phyloP scores from a whole-genome alignment of 2,329 filamentous ascomycete genomes.

The Paraphoma sp. region DNA sequence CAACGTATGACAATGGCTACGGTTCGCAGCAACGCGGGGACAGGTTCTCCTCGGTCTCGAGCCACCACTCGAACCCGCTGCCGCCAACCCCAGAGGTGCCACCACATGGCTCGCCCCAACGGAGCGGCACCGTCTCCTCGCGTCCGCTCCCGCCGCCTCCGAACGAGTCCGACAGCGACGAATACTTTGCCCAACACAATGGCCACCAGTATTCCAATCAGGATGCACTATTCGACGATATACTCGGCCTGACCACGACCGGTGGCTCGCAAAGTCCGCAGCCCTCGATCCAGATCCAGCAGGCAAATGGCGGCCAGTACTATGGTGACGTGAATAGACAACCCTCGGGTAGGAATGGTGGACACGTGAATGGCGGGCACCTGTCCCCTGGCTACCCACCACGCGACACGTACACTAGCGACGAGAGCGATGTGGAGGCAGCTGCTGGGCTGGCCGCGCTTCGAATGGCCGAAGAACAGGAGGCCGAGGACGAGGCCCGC shows the following conservation, averaged over 20 bases:
- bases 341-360: slow-evolving; percentile 37
- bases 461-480: slow-evolving; percentile 80
- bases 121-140: slow-evolving; percentile 60
- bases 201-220: slow-evolving; percentile 49
- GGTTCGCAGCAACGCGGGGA: slow-evolving; percentile 33
- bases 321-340: slow-evolving; percentile 31
- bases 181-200: slow-evolving; percentile 48
- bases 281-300: slow-evolving; percentile 47
- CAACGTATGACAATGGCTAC: slow-evolving; percentile 39
- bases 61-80: slow-evolving; percentile 46
- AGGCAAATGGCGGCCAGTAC: slow-evolving; percentile 40
- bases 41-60: slow-evolving; percentile 40
- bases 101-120: slow-evolving; percentile 56
- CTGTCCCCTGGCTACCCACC: slow-evolving; percentile 45
- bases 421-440: slow-evolving; percentile 88
- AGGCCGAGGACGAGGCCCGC: slow-evolving; percentile 66
- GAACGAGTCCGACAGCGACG: slow-evolving; percentile 56
- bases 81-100: slow-evolving; percentile 60
- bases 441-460: slow-evolving; percentile 84
- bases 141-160: slow-evolving; percentile 68
- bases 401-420: slow-evolving; percentile 50
- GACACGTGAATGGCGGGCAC: slow-evolving; percentile 56
- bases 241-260: slow-evolving; percentile 57
- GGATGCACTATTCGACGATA: slow-evolving; percentile 64
- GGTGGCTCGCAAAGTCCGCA: slow-evolving; percentile 20